Base-by-base conservation (phyloP, 2,329 filamentous ascomycete species). In the Metarhizium guizhouense region DNA sequence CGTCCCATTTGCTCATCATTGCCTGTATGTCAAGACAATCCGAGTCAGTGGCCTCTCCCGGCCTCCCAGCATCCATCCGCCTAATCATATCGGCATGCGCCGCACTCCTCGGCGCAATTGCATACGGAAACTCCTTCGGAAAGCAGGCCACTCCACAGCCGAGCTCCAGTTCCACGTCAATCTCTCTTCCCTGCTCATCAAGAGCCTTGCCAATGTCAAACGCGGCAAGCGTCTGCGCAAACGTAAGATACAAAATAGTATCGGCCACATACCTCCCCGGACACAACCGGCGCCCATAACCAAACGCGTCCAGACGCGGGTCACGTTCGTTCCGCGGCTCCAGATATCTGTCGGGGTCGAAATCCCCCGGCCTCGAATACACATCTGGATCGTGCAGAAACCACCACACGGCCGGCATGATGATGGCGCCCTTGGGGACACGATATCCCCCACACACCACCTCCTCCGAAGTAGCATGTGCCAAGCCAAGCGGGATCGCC, bases 341-440 rank as follows among this genome's bases (percentile, higher is more conserved):
- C 3, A 72, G 57, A 58, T 63, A 73, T 0, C 71, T 63, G 1
- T 67, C 66, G 0, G 70, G 71, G 30, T 70, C 60, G 25, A 74
- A 74, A 2, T 29, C 14, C 4, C 57, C 58, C 0, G 70, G 70
- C 10, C 69, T 52, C 0, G 80, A 74, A 65, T 90, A 89, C 2
- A 81, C 82, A 40, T 84, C 81, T 2, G 83, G 80, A 62, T 90
- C 86, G 67, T 89, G 86, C 29, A 85, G 78, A 16, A 71, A 60
- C 25, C 61, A 66, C 65, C 65, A 70, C 6, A 64, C 56, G 1
- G 62, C 60, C 3, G 57, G 59, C 3, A 70, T 52, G 3, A 69
- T 36, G 6, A 59, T 45, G 0, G 68, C 54, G 1, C 62, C 64
- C 25, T 66, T 63, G 0, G 69, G 69, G 6, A 71, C 66, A 0